Evolutionary conservation across 169 alveolate species (phyloP).

Genomic region (Plasmodium relictum): DNA sequence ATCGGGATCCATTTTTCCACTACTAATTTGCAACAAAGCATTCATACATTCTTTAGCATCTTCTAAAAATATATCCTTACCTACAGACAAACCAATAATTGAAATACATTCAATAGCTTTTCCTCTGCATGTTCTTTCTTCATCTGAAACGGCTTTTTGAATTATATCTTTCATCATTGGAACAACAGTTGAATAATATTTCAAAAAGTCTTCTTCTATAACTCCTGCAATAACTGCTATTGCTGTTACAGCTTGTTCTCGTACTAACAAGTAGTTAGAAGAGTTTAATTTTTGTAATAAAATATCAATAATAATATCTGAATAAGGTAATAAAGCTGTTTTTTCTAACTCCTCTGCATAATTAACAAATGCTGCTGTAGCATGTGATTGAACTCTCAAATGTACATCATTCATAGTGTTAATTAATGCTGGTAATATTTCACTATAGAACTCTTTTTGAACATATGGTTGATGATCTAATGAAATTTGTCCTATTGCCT

Average conservation of each 20-base stretch:
- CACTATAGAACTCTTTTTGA: slow-evolving; percentile 85
- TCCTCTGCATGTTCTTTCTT: slow-evolving; percentile 91
- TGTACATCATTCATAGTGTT: slow-evolving; percentile 88
- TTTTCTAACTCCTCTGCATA: slow-evolving; percentile 92
- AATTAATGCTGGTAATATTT: slow-evolving; percentile 88
- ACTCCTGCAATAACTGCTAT: slow-evolving; percentile 95
- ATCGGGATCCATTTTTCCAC: slow-evolving; percentile 89
- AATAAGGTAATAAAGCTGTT: slow-evolving; percentile 88
- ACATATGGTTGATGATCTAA: slow-evolving; percentile 93
- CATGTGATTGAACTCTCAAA: slow-evolving; percentile 92
- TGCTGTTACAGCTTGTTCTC: slow-evolving; percentile 93
- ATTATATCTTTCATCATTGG: slow-evolving; percentile 90
- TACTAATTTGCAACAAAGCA: slow-evolving; percentile 87
- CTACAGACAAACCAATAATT: slow-evolving; percentile 92
- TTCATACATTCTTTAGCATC: slow-evolving; percentile 91
- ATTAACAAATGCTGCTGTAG: slow-evolving; percentile 93
- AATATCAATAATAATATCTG: slow-evolving; percentile 88
- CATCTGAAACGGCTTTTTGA: slow-evolving; percentile 84
- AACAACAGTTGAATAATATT: slow-evolving; percentile 88
- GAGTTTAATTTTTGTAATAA: slow-evolving; percentile 84
- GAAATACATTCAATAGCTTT: slow-evolving; percentile 93
- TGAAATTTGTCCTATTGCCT: slow-evolving; percentile 93
- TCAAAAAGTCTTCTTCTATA: slow-evolving; percentile 90
- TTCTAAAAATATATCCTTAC: slow-evolving; percentile 83
- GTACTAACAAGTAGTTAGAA: slow-evolving; percentile 80